phyloP scores from a whole-genome alignment of 108 stramenopile species.

The Nannochloropsis salina region DNA sequence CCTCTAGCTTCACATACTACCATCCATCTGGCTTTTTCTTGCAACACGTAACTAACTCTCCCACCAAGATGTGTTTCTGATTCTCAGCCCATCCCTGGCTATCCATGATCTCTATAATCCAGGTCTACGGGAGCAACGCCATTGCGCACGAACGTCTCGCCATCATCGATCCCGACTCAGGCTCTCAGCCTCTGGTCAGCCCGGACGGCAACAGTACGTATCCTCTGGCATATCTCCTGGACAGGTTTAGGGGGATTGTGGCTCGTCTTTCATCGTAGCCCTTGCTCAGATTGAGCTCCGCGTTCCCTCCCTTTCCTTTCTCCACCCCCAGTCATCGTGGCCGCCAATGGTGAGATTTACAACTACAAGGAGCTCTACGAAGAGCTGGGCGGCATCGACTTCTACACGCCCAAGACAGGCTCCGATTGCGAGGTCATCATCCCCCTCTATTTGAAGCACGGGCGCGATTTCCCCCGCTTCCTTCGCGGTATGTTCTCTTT shows the following conservation, averaged over 20 bases:
- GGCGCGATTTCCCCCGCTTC: constrained; percentile 62
- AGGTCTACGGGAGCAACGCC: constrained; percentile 51
- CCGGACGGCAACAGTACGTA: neutral
- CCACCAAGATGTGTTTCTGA: too few species aligned
- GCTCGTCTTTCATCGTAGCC: too few species aligned
- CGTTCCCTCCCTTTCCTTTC: neutral
- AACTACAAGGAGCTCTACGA: constrained; percentile 92
- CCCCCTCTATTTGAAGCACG: constrained; percentile 77
- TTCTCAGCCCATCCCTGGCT: too few species aligned
- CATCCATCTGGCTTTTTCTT: neutral
- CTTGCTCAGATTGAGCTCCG: neutral
- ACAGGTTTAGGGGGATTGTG: neutral
- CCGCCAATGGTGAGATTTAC: constrained; percentile 97
- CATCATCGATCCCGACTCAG: constrained; percentile 93
- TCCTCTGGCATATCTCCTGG: constrained; percentile 32
- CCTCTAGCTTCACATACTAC: neutral
- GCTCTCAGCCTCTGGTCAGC: constrained; percentile 75
- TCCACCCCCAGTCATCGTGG: constrained; percentile 66
- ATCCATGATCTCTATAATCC: neutral
- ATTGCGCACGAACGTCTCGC: constrained; percentile 95
- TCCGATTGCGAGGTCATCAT: constrained; percentile 89
- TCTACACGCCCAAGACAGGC: constrained; percentile 68
- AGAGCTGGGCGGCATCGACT: constrained; percentile 45
- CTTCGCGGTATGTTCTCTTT: constrained; percentile 95
- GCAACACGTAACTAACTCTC: too few species aligned